These are phyloP conservation scores for Potentilla sterilis DNA, from an alignment of 306 rosid genomes.

Conservation along the genomic window DNA sequence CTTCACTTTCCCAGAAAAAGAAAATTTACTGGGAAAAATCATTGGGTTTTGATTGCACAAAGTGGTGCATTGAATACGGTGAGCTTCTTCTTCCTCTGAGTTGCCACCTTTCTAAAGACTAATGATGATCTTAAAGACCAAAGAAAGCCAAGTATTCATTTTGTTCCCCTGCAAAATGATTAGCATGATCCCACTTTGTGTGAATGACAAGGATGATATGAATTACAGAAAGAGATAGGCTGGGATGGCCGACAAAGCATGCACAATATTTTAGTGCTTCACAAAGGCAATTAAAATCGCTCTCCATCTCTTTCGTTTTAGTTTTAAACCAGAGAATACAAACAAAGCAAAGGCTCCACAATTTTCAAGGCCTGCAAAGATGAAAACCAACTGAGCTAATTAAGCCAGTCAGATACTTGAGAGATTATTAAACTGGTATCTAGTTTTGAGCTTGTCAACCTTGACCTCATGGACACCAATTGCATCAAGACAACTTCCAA, in stretches of 20 bases:
- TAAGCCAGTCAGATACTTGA: background rate
- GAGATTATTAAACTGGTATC: background rate
- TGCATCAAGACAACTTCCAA: background rate
- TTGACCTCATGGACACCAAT: background rate
- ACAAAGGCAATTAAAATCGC: slow-evolving; percentile 1
- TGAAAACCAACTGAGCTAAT: slow-evolving; percentile 4
- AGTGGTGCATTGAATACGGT: background rate
- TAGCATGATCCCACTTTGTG: slow-evolving; percentile 29
- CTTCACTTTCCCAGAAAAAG: background rate
- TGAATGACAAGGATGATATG: slow-evolving; percentile 9
- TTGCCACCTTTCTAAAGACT: slow-evolving; percentile 16
- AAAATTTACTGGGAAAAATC: background rate
- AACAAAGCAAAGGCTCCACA: background rate
- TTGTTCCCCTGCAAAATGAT: slow-evolving; percentile 27
- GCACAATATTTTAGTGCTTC: slow-evolving; percentile 29
- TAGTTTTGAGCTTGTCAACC: slow-evolving; percentile 1
- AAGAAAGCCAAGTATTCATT: slow-evolving; percentile 8
- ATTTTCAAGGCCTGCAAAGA: background rate
- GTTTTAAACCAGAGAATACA: background rate
- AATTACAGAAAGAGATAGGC: slow-evolving; percentile 3
- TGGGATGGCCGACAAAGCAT: slow-evolving; percentile 35
- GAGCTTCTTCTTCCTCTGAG: slow-evolving; percentile 1
- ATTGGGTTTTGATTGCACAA: slow-evolving; percentile 10
- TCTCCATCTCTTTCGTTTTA: background rate
- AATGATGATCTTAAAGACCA: slow-evolving; percentile 22